Base-by-base conservation (phyloP, 441 rosid genomes). In the Populus trichocarpa region DNA sequence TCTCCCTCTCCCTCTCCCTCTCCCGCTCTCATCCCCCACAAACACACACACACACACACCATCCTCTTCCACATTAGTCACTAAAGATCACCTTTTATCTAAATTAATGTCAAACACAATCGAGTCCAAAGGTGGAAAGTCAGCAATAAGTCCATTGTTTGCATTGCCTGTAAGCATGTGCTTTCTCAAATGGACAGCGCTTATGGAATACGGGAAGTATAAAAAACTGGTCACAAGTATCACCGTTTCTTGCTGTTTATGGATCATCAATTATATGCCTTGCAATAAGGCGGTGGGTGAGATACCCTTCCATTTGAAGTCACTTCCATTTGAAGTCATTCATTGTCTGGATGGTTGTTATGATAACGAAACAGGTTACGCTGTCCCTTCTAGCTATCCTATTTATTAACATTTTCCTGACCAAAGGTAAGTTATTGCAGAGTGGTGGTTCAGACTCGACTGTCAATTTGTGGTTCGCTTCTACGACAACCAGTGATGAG, bases 381-480 rank as follows among this genome's bases (percentile, higher is more conserved):
- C 69, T 32, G 14, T 72, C 26, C 38, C 36, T 69, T 64, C 59
- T 63, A 32, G 46, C 22, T 38, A 72, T 76, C 63, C 5, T 8
- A 22, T 18, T 16, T 12, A 25, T 80, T 70, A 67, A 69, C 65
- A 50, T 71, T 70, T 79, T 74, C 40, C 71, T 83, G 75, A 84
- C 67, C 76, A 79, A 30, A 75, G 59, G 50, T 79, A 75, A 73
- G 80, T 76, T 72, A 33, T 78, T 78, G 85, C 93, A 93, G 99
- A 93, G 98, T 80, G 90, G 95, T 81, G 97, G 98, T 67, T 92
- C 98, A 46, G 98, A 95, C 80, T 95, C 97, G 6, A 87, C 87
- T 40, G 98, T 95, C 69, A 92, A 91, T 83, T 85, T 95, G 88
- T 95, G 99, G 99, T 82, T 74, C 80, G 88, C 93, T 84, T 80